Percentiles rank a stretch among this genome's conserved stretches.
phyloP scores from a whole-genome alignment of 805 yeast species.

The Metschnikowia henanensis region DNA sequence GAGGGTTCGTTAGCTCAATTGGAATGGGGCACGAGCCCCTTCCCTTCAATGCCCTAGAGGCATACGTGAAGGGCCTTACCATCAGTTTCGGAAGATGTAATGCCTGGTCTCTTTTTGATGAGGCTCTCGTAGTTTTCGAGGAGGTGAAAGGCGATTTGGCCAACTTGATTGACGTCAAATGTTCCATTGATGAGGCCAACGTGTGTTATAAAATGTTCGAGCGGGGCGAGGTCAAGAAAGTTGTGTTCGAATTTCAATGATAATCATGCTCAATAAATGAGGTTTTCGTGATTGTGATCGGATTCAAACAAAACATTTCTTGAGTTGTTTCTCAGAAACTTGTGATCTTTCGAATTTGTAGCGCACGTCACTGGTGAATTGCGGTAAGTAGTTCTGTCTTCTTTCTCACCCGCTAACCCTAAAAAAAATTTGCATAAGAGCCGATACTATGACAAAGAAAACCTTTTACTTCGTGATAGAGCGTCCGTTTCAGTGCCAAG shows the following conservation, averaged over 20 bases:
- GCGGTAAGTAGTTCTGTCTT: too few relatives aligned
- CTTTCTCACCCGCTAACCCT: too few relatives aligned
- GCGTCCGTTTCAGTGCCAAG: too few relatives aligned
- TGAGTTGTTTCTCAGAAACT: too few relatives aligned
- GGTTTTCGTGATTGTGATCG: too few relatives aligned
- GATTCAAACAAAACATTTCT: too few relatives aligned
- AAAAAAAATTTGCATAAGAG: too few relatives aligned
- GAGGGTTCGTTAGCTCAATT: slow-evolving; percentile 56
- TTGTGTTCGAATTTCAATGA: slow-evolving; percentile 41
- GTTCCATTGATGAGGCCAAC: slow-evolving; percentile 45
- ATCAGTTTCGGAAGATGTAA: slow-evolving; percentile 67
- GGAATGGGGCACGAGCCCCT: slow-evolving; percentile 61
- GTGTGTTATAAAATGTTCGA: slow-evolving; percentile 54
- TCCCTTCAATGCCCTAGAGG: slow-evolving; percentile 57
- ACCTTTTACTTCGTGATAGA: too few relatives aligned
- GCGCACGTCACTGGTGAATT: too few relatives aligned
- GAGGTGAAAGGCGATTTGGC: slow-evolving; percentile 42
- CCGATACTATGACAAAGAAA: too few relatives aligned
- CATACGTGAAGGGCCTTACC: slow-evolving; percentile 55
- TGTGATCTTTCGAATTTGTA: too few relatives aligned
- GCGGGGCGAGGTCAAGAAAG: slow-evolving; percentile 52
- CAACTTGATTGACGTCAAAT: slow-evolving; percentile 51
- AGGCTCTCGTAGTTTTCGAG: slow-evolving; percentile 50
- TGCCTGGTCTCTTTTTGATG: slow-evolving; percentile 53
- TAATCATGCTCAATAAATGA: too few relatives aligned